Evolutionary conservation across 2,329 filamentous ascomycete genomes (phyloP).

Genomic region (Penicillium sp.): DNA sequence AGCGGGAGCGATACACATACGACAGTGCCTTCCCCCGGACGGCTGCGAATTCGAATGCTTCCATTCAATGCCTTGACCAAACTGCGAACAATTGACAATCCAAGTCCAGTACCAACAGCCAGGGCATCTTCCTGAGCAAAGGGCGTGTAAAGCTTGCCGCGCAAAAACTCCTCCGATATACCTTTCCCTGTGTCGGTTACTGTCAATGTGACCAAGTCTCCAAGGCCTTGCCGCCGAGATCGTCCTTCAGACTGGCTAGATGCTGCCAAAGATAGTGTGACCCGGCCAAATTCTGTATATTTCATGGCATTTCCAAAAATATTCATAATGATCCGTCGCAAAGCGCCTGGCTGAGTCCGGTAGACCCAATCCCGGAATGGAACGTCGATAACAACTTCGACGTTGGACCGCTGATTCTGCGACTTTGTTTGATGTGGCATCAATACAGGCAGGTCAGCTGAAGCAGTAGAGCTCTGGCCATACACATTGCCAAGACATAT

Average conservation of each 20-base stretch:
- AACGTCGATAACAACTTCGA: conserved; percentile 55
- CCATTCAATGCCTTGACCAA: conserved; percentile 61
- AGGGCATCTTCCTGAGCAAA: conserved; percentile 60
- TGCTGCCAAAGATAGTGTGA: conserved; percentile 45
- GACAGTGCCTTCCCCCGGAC: conserved; percentile 55
- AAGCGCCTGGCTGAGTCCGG: conserved; percentile 54
- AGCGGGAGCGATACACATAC: conserved; percentile 51
- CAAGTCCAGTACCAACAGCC: conserved; percentile 51
- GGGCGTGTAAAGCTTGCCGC: conserved; percentile 58
- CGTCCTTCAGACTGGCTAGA: conserved; percentile 30
- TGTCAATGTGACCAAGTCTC: conserved; percentile 41
- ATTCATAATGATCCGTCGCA: conserved; percentile 60
- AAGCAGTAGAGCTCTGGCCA: conserved; percentile 29
- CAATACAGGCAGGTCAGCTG: conserved; percentile 25
- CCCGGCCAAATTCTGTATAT: conserved; percentile 55
- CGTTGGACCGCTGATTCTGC: conserved; percentile 18
- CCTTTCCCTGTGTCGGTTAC: conserved; percentile 65
- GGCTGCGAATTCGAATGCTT: conserved; percentile 55
- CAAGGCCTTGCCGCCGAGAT: conserved; percentile 30
- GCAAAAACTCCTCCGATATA: conserved; percentile 62
- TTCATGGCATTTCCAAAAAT: conserved; percentile 62
- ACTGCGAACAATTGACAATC: conserved; percentile 61
- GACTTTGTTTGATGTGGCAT: conserved; percentile 12
- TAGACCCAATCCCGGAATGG: conserved; percentile 53
- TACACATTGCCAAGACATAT: conserved; percentile 51